Percentiles rank a stretch among this genome's conserved stretches.
phyloP scores from a whole-genome alignment of 257 asterid genomes.

The Eustoma russellianum region DNA sequence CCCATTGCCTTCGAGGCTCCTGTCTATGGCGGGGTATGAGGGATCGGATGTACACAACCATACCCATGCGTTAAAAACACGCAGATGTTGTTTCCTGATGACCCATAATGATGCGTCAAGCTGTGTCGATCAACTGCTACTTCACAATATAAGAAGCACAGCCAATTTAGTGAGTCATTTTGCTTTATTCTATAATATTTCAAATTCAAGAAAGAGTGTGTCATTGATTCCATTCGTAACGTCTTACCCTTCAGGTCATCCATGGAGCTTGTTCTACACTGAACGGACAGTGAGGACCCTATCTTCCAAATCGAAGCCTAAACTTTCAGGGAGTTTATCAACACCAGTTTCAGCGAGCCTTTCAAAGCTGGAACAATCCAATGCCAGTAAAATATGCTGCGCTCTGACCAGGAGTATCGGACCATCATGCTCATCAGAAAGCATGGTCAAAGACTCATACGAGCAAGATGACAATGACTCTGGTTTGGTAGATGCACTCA shows the following conservation, averaged over 20 bases:
- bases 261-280: constrained; percentile 38
- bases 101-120: too few species aligned
- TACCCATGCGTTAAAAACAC: too few species aligned
- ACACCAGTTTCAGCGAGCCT: constrained; percentile 13
- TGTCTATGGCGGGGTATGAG: too few species aligned
- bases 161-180: too few species aligned
- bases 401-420: neutral
- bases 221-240: too few species aligned
- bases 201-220: too few species aligned
- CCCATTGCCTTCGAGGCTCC: too few species aligned
- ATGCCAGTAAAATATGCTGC: neutral
- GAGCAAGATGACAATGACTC: constrained; percentile 24
- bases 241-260: constrained; percentile 28
- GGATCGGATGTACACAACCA: too few species aligned
- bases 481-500: constrained; percentile 33
- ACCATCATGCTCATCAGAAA: constrained; percentile 10
- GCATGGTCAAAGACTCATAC: constrained; percentile 11
- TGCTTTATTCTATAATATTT: too few species aligned
- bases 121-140: too few species aligned
- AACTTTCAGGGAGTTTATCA: constrained; percentile 17
- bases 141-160: too few species aligned
- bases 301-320: constrained; percentile 23
- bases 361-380: constrained; percentile 12
- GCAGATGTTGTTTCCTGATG: too few species aligned
- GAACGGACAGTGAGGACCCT: constrained; percentile 26